phyloP scores from a whole-genome alignment of 768 basidiomycete species.

The Rhizopogon salebrosus region DNA sequence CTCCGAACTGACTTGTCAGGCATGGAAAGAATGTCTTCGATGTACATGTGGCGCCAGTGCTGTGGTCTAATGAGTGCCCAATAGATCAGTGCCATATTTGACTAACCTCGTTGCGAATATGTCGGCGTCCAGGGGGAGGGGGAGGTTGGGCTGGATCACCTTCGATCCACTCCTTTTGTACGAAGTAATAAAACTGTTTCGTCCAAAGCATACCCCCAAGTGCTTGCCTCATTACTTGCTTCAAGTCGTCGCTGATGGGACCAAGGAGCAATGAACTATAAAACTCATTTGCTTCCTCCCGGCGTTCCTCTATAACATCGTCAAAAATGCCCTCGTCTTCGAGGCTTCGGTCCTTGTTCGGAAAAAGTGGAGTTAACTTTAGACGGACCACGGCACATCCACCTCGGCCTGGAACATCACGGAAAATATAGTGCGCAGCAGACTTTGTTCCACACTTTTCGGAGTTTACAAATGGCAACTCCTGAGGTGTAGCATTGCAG shows the following conservation, averaged over 20 bases:
- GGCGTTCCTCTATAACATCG: conserved; percentile 80
- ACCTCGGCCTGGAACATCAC: conserved; percentile 81
- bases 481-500: neutral
- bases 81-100: neutral
- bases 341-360: conserved; percentile 73
- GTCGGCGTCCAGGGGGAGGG: conserved; percentile 86
- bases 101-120: conserved; percentile 74
- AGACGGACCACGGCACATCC: conserved; percentile 94
- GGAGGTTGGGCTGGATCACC: conserved; percentile 95
- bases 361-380: conserved; percentile 77
- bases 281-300: conserved; percentile 95
- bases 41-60: conserved; percentile 96
- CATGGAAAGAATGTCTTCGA: conserved; percentile 96
- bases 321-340: conserved; percentile 90
- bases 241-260: conserved; percentile 86
- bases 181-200: conserved; percentile 95
- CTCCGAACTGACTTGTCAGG: conserved; percentile 78
- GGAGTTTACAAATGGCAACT: conserved; percentile 68
- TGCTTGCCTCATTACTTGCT: conserved; percentile 95
- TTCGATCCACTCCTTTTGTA: conserved; percentile 94
- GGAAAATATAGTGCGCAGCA: conserved; percentile 87
- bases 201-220: conserved; percentile 98
- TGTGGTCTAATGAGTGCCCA: conserved; percentile 21
- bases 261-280: conserved; percentile 78
- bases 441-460: conserved; percentile 85